phyloP scores from a whole-genome alignment of 164 flowering plant genomes.

The Annona cherimola region DNA sequence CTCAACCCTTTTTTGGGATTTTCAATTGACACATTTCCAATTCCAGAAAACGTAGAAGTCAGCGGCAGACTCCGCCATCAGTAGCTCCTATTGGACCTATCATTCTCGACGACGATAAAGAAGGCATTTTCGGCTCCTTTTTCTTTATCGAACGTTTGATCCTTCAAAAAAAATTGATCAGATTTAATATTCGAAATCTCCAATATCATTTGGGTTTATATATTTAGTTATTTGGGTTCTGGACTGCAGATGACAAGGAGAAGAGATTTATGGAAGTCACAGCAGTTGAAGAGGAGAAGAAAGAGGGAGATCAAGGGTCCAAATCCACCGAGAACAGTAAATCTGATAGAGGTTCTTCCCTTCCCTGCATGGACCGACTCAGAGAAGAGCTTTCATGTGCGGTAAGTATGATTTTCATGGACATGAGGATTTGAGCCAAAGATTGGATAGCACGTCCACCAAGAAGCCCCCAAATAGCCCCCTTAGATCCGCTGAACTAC shows the following conservation, averaged over 20 bases:
- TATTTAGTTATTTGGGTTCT: background rate
- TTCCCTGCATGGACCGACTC: slow-evolving; percentile 64
- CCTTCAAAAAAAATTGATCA: background rate
- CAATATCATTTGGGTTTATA: background rate
- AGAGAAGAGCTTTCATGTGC: slow-evolving; percentile 95
- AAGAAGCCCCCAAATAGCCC: too few relatives aligned
- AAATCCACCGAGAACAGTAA: slow-evolving; percentile 6
- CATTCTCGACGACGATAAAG: slow-evolving; percentile 50
- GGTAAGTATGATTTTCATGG: slow-evolving; percentile 33
- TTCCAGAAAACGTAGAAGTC: slow-evolving; percentile 53
- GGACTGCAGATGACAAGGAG: slow-evolving; percentile 16
- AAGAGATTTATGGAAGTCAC: slow-evolving; percentile 6
- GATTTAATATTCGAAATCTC: too few relatives aligned
- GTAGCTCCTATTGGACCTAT: slow-evolving; percentile 34
- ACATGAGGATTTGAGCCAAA: background rate
- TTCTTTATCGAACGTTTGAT: background rate
- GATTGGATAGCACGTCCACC: too few relatives aligned
- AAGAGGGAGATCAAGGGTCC: slow-evolving; percentile 6
- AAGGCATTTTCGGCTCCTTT: slow-evolving; percentile 2
- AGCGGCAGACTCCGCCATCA: slow-evolving; percentile 33
- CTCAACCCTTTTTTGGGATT: background rate
- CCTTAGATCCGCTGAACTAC: too few relatives aligned
- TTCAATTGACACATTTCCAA: background rate
- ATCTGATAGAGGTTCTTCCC: slow-evolving; percentile 19
- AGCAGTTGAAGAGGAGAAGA: slow-evolving; percentile 24